These are phyloP conservation scores for rapeseed (Brassica napus) DNA, from an alignment of 345 rosid genomes.

Conservation along the genomic window Da-Ae NC_063449.1:39624001-39624500, in stretches of 20 bases:
- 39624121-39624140: constrained; percentile 2
- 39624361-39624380: neutral
- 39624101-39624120: neutral
- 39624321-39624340: neutral
- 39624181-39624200: constrained; percentile 4
- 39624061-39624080: neutral
- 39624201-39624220: neutral
- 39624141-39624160: constrained; percentile 14
- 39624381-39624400: neutral
- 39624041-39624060: neutral
- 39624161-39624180: neutral
- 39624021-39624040: neutral
- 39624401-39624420: neutral
- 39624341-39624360: neutral
- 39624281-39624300: neutral
- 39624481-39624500: neutral
- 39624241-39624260: neutral
- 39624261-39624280: neutral
- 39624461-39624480: neutral
- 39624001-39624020: neutral
- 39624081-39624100: neutral
- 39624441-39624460: neutral
- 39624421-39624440: neutral
- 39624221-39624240: neutral
- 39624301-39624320: neutral